Evolutionary conservation across 164 flowering plant species (phyloP), one percentile per base, ranked within the genome.

Genomic region (Vitis rupestris): DNA sequence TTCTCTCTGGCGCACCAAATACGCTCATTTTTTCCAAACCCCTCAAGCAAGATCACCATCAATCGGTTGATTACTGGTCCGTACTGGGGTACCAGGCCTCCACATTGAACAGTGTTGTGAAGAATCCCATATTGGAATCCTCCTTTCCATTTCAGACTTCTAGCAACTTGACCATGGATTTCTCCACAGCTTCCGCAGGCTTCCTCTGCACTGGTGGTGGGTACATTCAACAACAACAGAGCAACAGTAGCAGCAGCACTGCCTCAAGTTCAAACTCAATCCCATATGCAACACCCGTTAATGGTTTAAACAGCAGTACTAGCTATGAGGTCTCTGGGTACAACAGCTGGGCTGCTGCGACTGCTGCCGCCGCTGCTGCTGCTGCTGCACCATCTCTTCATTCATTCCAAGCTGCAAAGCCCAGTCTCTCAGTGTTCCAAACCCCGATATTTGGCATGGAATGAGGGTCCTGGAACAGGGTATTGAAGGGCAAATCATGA

Each of bases 361-460:
- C 44, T 70, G 27, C 27, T 23, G 27, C 27, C 0, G 27, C 27
- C 1, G 17, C 17, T 1, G 23, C 23, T 19, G 23, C 23, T 19
- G 23, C 23, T 19, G 65, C 73, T 60, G 48, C 86, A 61, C 84
- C 80, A 56, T 59, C 81, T 62, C 61, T 68, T 61, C 89, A 80
- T 73, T 72, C 84, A 31, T 77, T 67, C 68, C 88, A 83, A 71
- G 10, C 85, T 76, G 82, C 79, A 53, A 89, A 84, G 65, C 77
- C 86, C 3, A 86, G 65, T 72, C 74, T 84, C 3, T 75, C 87
- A n/a, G 82, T 82, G 61, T 86, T 81, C 63, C 94, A 86, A 86
- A 87, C 91, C 63, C 89, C 94, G 19, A 87, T 90, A 69, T 90
- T 77, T 72, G 91, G 94, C 9, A 82, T 90, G 80, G 90, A 87